Evolutionary conservation across 129 eudicot species (phyloP).

Genomic region (Mikania micrantha): DNA sequence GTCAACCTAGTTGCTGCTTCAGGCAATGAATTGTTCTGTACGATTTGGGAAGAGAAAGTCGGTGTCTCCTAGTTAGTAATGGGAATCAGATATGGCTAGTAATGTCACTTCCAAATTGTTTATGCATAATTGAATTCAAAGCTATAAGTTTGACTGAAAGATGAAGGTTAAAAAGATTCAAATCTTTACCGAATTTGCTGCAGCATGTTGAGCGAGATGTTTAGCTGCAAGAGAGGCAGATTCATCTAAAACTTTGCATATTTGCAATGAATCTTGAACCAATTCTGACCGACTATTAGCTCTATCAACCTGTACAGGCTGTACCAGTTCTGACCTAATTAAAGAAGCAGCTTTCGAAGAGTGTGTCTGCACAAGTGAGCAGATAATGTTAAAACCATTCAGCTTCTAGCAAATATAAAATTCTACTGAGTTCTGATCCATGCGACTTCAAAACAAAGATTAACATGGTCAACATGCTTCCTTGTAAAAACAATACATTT

Average conservation of each 20-base stretch:
- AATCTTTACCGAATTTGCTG: constrained; percentile 41
- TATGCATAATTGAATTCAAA: background rate
- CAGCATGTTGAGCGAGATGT: constrained; percentile 20
- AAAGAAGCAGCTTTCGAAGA: constrained; percentile 29
- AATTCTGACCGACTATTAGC: constrained; percentile 30
- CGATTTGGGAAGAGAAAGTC: background rate
- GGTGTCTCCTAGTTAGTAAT: constrained; percentile 5
- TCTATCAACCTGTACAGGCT: constrained; percentile 9
- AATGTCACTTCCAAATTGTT: background rate
- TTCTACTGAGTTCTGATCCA: background rate
- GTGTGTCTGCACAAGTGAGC: constrained; percentile 31
- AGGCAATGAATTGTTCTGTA: constrained; percentile 37
- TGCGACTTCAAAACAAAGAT: constrained; percentile 12
- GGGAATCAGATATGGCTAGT: constrained; percentile 6
- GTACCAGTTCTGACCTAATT: constrained; percentile 14
- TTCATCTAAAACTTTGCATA: constrained; percentile 1
- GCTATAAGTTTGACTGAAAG: background rate
- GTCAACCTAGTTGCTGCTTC: constrained; percentile 19
- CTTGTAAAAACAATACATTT: constrained; percentile 12
- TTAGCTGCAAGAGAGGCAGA: constrained; percentile 18
- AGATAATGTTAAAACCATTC: background rate
- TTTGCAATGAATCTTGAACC: constrained; percentile 23
- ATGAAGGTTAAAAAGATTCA: constrained; percentile 13
- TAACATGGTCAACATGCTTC: constrained; percentile 11
- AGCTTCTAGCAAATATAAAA: background rate